Base-by-base conservation (phyloP, 805 yeast genomes). In the Yarrowia sp. region DNA sequence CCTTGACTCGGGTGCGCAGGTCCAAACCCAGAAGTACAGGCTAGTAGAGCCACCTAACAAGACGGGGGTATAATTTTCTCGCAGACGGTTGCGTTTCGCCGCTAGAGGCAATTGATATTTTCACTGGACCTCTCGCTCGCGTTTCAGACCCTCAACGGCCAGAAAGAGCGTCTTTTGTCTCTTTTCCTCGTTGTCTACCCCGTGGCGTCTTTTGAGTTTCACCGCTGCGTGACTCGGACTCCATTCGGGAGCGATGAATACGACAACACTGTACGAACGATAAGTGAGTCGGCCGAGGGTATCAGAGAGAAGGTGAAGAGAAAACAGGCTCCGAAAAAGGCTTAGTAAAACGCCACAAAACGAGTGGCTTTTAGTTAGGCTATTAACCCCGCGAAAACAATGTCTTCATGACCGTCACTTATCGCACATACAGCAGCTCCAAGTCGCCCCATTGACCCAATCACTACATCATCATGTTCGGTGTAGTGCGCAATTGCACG, bases 401-500 rank as follows among this genome's bases (percentile, higher is more conserved):
- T 26, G 32, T 26, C 32, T 26, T 26, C 38, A 26, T 14, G 14
- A 12, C 16, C n/a, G 36, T 22, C 32, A 15, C n/a, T 12, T 12
- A 15, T 22, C 40, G 40, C 10, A 38, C 10, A 38, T 11, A 38
- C 40, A 38, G 32, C 32, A 26, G 32, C 32, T 10, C 10, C 40
- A 38, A 38, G 10, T 38, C 40, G 36, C 26, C 16, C n/a, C 12
- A 15, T 19, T 7, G 11, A 16, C 12, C 8, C 9, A 10, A 16
- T 22, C 8, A n/a, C 15, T 15, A 15, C 46, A 56, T 42, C 63
- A 41, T 42, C 48, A 56, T 11, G 38, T 56, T 56, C 9, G 63
- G 63, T 56, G 63, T 56, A 41, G 63, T 56, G 63, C 63, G 63
- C 63, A 10, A 56, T 56, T 41, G 63, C 63, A 56, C 63, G 63